Evolutionary conservation across 2,329 filamentous ascomycete genomes (phyloP).

Genomic region (Fusarium kyushuense): DNA sequence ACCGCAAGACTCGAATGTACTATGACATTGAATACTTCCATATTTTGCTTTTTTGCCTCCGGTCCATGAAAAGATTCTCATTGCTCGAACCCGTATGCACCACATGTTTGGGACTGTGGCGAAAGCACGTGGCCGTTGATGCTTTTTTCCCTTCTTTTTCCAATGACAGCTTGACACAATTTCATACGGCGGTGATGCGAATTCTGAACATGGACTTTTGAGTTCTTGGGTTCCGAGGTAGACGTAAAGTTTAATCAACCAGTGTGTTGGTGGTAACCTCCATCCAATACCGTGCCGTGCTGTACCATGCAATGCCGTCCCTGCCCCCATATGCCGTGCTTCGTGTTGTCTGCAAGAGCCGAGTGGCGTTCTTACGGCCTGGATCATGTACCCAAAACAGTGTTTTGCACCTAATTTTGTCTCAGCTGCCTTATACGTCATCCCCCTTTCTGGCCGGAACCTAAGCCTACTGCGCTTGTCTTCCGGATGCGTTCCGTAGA

Average conservation of each 20-base stretch:
- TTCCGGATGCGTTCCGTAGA: not conserved
- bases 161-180: slow-evolving; percentile 31
- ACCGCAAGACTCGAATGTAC: slow-evolving; percentile 21
- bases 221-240: not conserved
- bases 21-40: slow-evolving; percentile 5
- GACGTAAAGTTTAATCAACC: slow-evolving; percentile 11
- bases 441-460: not conserved
- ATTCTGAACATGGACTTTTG: slow-evolving; percentile 24
- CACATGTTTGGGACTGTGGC: slow-evolving; percentile 20
- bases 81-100: slow-evolving; percentile 1
- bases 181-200: slow-evolving; percentile 23
- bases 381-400: slow-evolving; percentile 11
- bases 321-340: slow-evolving; percentile 1
- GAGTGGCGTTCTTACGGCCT: slow-evolving; percentile 18
- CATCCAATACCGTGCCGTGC: slow-evolving; percentile 1
- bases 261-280: not conserved
- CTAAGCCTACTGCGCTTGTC: not conserved
- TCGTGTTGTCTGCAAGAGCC: slow-evolving; percentile 7
- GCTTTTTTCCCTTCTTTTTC: not conserved
- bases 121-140: slow-evolving; percentile 24
- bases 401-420: not conserved
- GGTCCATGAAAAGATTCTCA: not conserved
- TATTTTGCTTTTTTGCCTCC: slow-evolving; percentile 9
- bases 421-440: not conserved
- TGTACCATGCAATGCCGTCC: not conserved